phyloP scores from a whole-genome alignment of 2,329 filamentous ascomycete genomes.

The Hymenoscyphus scutula region DNA sequence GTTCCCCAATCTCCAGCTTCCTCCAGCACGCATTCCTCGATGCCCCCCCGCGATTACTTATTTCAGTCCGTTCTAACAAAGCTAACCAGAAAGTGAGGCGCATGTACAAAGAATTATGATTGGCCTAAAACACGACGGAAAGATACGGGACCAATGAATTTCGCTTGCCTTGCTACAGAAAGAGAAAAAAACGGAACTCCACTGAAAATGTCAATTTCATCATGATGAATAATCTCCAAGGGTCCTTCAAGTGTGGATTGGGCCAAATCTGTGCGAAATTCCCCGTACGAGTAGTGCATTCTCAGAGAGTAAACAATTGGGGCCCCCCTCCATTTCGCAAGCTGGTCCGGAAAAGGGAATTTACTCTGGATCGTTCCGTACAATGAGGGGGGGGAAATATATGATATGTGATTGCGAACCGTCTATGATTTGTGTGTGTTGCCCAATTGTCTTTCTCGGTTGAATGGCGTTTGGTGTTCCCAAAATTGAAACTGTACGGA shows the following conservation, averaged over 20 bases:
- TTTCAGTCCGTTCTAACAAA: constrained; percentile 12
- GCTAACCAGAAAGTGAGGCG: neutral
- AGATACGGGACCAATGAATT: neutral
- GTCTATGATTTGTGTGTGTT: neutral
- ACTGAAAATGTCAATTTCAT: neutral
- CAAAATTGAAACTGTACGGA: neutral
- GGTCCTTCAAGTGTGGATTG: neutral
- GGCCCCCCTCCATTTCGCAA: constrained; percentile 10
- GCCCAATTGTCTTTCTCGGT: neutral
- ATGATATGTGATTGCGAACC: neutral
- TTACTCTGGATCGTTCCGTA: neutral
- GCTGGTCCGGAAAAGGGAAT: constrained; percentile 11
- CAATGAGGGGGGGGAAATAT: neutral
- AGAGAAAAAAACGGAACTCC: neutral
- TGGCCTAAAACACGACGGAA: neutral
- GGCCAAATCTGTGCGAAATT: neutral
- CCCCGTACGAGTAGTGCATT: constrained; percentile 10
- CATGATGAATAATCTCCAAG: neutral
- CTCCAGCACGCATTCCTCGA: constrained; percentile 9
- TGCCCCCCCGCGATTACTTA: constrained; percentile 6
- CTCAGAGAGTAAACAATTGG: constrained; percentile 5
- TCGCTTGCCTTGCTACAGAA: neutral
- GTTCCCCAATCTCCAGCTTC: neutral
- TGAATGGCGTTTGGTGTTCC: neutral
- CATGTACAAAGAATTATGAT: neutral